These are phyloP conservation scores for Xylaria intraflava DNA, from an alignment of 495 filamentous ascomycete genomes.

Conservation along the genomic window DNA sequence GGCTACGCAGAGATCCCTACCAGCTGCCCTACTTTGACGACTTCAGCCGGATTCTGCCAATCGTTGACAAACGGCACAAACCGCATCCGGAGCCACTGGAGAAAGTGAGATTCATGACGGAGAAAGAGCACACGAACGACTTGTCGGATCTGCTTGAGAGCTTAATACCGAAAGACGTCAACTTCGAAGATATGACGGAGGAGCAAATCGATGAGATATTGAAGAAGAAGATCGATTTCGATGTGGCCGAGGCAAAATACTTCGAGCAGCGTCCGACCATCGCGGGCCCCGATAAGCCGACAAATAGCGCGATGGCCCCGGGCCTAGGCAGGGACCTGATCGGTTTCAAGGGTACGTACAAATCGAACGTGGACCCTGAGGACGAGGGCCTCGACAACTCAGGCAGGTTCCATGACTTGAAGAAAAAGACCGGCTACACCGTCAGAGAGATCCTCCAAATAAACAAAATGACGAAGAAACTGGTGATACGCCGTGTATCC, in stretches of 20 bases:
- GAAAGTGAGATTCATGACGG: slow-evolving; percentile 53
- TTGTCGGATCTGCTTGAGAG: slow-evolving; percentile 52
- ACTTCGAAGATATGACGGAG: slow-evolving; percentile 26
- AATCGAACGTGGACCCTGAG: slow-evolving; percentile 36
- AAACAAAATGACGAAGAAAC: slow-evolving; percentile 49
- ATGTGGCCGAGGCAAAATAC: slow-evolving; percentile 29
- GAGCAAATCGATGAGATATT: slow-evolving; percentile 20
- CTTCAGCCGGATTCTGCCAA: slow-evolving; percentile 66
- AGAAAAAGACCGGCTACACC: slow-evolving; percentile 62
- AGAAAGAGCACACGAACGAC: slow-evolving; percentile 42
- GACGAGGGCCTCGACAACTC: slow-evolving; percentile 37
- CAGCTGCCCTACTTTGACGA: slow-evolving; percentile 76
- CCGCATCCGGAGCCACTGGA: slow-evolving; percentile 42
- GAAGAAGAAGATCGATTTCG: slow-evolving; percentile 14
- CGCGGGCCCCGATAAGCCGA: slow-evolving; percentile 25
- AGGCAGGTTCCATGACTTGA: slow-evolving; percentile 44
- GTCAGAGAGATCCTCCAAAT: slow-evolving; percentile 44
- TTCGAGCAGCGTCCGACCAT: slow-evolving; percentile 36
- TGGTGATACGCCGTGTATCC: slow-evolving; percentile 65
- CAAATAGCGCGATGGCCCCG: slow-evolving; percentile 37
- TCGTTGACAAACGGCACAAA: slow-evolving; percentile 54
- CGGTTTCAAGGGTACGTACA: slow-evolving; percentile 44
- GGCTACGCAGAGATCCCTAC: slow-evolving; percentile 63
- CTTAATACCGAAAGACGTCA: slow-evolving; percentile 42
- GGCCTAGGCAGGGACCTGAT: slow-evolving; percentile 37